Evolutionary conservation across 2,329 filamentous ascomycete genomes (phyloP), one percentile per base, ranked within the genome.

Genomic region (Myrmaecium sp.): DNA sequence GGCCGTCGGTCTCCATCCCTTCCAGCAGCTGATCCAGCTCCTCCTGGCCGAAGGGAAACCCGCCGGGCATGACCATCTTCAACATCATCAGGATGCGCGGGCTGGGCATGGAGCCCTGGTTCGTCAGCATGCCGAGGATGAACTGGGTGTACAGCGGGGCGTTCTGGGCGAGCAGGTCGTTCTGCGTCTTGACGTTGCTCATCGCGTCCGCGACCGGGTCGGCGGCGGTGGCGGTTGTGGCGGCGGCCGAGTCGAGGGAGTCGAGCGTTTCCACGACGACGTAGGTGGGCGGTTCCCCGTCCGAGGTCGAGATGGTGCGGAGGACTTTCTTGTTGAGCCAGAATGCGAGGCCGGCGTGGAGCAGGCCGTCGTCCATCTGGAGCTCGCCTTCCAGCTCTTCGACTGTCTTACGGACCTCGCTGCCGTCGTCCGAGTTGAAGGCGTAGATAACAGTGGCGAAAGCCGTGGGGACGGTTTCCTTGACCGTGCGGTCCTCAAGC

Each of bases 81-180:
- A 98, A 65, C 81, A 95, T 94, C 75, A 84, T 92, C 6, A 73
- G 66, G 36, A 98, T 91, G 46, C 83, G 69, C 29, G 63, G 63
- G 32, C 84, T 57, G 26, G 79, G 74, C 79, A 94, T 89, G 15
- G 76, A 70, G 11, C 76, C 76, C 40, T 82, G 77, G 50, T 94
- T 94, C 34, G 82, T 94, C 52, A 98, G 58, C 89, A 98, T 95
- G 27, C 81, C 82, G 30, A 83, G 62, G 31, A 98, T 83, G 47
- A 93, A 95, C 42, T 84, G 77, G 69, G 79, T 82, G 52, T 94
- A 93, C 20, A 93, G 66, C 22, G 64, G 60, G 49, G 69, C 70
- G 41, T 72, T 71, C 47, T 80, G 75, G 36, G 69, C 63, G 13
- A 76, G 65, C 17, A 78, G 58, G 9, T 66, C 66, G 21, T 67